Evolutionary conservation across 805 yeast species (phyloP).

Genomic region (Zygosaccharomyces bisporus): DNA sequence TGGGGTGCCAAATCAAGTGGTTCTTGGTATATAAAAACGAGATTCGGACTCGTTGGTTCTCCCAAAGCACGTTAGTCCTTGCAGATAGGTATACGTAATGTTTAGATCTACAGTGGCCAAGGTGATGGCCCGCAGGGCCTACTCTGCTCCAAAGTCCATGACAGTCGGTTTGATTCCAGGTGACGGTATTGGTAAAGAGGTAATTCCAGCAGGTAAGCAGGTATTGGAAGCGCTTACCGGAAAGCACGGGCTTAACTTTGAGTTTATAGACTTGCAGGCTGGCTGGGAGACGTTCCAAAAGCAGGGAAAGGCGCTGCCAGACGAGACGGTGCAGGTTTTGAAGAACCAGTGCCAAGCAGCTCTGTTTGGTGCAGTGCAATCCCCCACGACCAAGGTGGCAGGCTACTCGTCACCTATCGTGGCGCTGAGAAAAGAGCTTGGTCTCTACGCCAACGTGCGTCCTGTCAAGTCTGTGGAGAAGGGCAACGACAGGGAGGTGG

Average conservation of each 20-base stretch:
- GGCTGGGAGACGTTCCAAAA: slow-evolving; percentile 91
- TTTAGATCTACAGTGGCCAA: slow-evolving; percentile 29
- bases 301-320: slow-evolving; percentile 96
- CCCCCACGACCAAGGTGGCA: slow-evolving; percentile 88
- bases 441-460: slow-evolving; percentile 93
- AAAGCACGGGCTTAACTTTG: slow-evolving; percentile 71
- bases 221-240: slow-evolving; percentile 78
- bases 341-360: slow-evolving; percentile 92
- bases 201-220: slow-evolving; percentile 92
- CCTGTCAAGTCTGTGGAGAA: slow-evolving; percentile 94
- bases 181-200: slow-evolving; percentile 97
- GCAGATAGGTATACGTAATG: slow-evolving; percentile 19
- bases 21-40: background rate
- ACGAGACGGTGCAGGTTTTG: slow-evolving; percentile 77
- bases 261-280: slow-evolving; percentile 84
- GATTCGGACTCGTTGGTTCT: too few species aligned
- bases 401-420: slow-evolving; percentile 99
- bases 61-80: too few species aligned
- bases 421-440: slow-evolving; percentile 93
- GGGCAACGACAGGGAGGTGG: slow-evolving; percentile 75
- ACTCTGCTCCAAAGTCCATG: slow-evolving; percentile 42
- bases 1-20: background rate
- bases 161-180: slow-evolving; percentile 85
- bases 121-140: slow-evolving; percentile 33
- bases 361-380: slow-evolving; percentile 93